Conservation (phyloP, 306 rosid species). For the Ammopiptanthus mongolicus region DNA sequence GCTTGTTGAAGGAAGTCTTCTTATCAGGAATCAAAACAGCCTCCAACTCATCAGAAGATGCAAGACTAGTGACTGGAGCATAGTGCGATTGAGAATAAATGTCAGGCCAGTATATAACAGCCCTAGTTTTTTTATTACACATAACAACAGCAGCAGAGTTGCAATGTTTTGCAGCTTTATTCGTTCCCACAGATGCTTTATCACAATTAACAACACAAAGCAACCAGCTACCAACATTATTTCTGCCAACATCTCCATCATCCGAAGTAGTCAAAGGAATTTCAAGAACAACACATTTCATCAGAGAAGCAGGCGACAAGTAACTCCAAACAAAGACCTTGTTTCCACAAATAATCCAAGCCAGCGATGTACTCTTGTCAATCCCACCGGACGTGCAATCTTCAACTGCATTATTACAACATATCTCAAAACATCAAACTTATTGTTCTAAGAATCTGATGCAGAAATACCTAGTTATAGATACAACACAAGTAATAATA, state of each 20-base stretch:
- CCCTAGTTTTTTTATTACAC: conserved; percentile 56
- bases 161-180: conserved; percentile 44
- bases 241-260: conserved; percentile 33
- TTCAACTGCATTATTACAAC: conserved; percentile 46
- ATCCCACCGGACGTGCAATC: conserved; percentile 62
- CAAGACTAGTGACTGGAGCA: conserved; percentile 47
- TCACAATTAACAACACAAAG: conserved; percentile 70
- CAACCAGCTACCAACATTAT: conserved; percentile 60
- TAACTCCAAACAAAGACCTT: conserved; percentile 76
- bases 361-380: conserved; percentile 66
- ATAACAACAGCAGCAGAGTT: conserved; percentile 56
- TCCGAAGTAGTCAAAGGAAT: conserved; percentile 42
- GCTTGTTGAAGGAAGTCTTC: conserved; percentile 38
- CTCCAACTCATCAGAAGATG: conserved; percentile 55
- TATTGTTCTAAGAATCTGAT: not conserved
- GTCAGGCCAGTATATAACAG: conserved; percentile 77
- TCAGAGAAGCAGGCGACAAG: conserved; percentile 50
- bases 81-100: conserved; percentile 45
- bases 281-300: conserved; percentile 66
- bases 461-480: not conserved
- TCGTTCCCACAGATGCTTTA: conserved; percentile 25
- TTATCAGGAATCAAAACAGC: conserved; percentile 31
- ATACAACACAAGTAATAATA: not conserved
- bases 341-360: conserved; percentile 77
- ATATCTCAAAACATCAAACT: not conserved